Percentiles rank a stretch among this genome's conserved stretches.
These are phyloP conservation scores for Hirschioporus abietinus DNA, from an alignment of 768 basidiomycete species.

Conservation along the genomic window DNA sequence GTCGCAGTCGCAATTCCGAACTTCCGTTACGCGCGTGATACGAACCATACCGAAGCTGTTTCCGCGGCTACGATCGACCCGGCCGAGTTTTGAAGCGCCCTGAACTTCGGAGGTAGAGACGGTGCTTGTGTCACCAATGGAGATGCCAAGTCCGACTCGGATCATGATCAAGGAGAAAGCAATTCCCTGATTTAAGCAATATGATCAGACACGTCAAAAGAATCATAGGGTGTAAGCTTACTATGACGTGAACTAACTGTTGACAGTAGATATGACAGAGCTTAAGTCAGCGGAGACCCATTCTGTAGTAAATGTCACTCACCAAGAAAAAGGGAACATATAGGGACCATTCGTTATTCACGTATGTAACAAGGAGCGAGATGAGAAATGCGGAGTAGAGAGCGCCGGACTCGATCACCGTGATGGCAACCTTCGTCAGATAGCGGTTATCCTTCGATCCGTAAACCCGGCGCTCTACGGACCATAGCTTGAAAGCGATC, in stretches of 20 bases:
- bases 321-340: neutral
- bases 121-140: conserved; percentile 11
- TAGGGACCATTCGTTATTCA: neutral
- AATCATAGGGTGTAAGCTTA: neutral
- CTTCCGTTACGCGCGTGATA: neutral
- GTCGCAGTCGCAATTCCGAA: neutral
- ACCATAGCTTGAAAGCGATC: neutral
- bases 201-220: neutral
- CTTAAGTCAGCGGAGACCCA: neutral
- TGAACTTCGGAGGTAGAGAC: neutral
- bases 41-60: neutral
- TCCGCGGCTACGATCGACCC: neutral
- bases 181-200: conserved; percentile 18
- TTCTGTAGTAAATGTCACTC: neutral
- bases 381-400: conserved; percentile 5
- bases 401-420: conserved; percentile 10
- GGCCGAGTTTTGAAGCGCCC: neutral
- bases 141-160: conserved; percentile 32
- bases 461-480: neutral
- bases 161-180: conserved; percentile 38
- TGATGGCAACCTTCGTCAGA: conserved; percentile 2
- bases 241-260: neutral
- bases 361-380: neutral
- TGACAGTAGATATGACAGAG: neutral
- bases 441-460: neutral